Conservation (phyloP, 768 basidiomycete species). For the Trametes maxima region DNA sequence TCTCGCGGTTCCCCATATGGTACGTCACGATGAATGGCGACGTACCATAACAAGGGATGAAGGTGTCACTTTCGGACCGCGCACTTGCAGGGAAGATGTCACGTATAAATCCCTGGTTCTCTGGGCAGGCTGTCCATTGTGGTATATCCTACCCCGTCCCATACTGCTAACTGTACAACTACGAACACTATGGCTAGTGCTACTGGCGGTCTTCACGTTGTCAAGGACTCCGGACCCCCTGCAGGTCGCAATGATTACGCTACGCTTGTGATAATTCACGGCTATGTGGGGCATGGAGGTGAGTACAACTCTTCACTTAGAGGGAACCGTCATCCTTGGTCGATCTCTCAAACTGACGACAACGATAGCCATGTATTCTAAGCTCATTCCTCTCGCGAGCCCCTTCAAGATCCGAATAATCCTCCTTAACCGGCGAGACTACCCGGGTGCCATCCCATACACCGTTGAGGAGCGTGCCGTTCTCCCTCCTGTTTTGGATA, state of each 20-base stretch:
- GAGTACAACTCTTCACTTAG: background rate
- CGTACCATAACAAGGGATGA: too few species aligned
- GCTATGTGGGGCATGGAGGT: background rate
- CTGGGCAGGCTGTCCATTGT: too few species aligned
- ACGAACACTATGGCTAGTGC: too few species aligned
- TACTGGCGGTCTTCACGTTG: too few species aligned
- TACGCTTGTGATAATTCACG: background rate
- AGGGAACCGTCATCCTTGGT: background rate
- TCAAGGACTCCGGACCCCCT: background rate
- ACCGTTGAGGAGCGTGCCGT: slow-evolving; percentile 14
- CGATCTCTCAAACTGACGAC: background rate
- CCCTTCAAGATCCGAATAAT: slow-evolving; percentile 22
- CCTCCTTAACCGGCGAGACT: slow-evolving; percentile 26
- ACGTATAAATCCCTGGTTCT: too few species aligned
- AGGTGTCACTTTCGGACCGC: too few species aligned
- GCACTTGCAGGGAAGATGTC: too few species aligned
- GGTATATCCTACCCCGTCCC: too few species aligned
- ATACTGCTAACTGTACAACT: too few species aligned
- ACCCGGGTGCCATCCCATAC: slow-evolving; percentile 23
- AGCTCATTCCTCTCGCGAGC: slow-evolving; percentile 18
- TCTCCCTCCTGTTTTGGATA: background rate
- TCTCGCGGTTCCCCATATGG: too few species aligned
- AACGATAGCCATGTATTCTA: background rate
- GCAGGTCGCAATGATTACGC: background rate
- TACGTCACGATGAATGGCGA: too few species aligned